Evolutionary conservation across 1,139 yeast species (phyloP).

Genomic region (Kurtzmaniella natalensis): DNA sequence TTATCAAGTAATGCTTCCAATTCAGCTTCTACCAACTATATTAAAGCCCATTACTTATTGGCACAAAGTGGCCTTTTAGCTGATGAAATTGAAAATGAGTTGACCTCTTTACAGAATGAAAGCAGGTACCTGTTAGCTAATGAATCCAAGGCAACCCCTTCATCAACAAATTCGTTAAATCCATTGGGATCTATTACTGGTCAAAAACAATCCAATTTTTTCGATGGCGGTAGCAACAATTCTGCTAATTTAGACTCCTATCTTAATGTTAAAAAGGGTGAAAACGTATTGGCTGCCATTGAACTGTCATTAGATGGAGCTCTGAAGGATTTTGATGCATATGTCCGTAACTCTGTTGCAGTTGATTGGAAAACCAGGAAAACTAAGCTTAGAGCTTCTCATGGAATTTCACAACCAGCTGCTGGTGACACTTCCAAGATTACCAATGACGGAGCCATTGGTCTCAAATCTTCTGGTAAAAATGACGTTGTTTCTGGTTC

Average conservation of each 20-base stretch:
- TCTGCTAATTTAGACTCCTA: slow-evolving; percentile 46
- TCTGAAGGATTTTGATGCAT: slow-evolving; percentile 77
- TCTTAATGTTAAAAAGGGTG: slow-evolving; percentile 70
- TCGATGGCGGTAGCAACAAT: no score
- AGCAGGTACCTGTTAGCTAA: not conserved
- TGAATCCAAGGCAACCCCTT: no score
- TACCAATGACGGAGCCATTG: slow-evolving; percentile 10
- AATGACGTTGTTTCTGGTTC: not conserved
- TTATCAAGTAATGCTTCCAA: not conserved
- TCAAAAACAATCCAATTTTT: no score
- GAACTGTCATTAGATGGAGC: slow-evolving; percentile 76
- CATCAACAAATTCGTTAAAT: no score
- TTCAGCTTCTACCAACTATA: slow-evolving; percentile 50
- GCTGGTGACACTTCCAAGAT: not conserved
- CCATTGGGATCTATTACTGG: no score
- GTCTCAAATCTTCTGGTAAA: slow-evolving; percentile 2
- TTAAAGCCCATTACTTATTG: slow-evolving; percentile 85
- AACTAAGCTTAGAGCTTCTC: slow-evolving; percentile 63
- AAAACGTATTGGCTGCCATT: slow-evolving; percentile 75
- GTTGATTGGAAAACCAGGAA: slow-evolving; percentile 83
- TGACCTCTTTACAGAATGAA: slow-evolving; percentile 24
- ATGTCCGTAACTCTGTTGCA: slow-evolving; percentile 66
- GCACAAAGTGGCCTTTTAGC: slow-evolving; percentile 90
- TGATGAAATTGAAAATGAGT: slow-evolving; percentile 75
- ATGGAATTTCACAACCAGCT: slow-evolving; percentile 45